These are phyloP conservation scores for Eucalyptus urophylla DNA, from an alignment of 345 rosid genomes.

Conservation along the genomic window DNA sequence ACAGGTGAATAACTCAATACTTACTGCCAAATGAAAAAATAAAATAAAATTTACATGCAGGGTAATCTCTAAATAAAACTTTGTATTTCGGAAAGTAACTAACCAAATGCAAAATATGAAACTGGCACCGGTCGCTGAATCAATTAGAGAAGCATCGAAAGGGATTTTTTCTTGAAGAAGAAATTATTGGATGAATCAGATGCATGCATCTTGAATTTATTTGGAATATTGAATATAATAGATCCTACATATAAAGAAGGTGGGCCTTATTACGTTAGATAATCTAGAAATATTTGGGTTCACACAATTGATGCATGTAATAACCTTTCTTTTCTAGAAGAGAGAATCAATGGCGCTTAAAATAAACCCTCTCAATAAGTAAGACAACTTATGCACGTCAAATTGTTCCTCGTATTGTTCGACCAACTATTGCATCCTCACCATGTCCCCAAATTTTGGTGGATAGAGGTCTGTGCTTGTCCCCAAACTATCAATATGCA, in stretches of 20 bases:
- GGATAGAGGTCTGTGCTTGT: neutral
- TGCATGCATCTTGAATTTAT: neutral
- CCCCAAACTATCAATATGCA: neutral
- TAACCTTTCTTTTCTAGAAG: neutral
- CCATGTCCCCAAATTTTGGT: neutral
- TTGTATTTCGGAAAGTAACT: neutral
- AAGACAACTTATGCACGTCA: neutral
- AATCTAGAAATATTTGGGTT: neutral
- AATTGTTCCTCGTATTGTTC: rapidly evolving
- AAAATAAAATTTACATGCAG: neutral
- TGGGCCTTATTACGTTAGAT: neutral
- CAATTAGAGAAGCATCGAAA: neutral
- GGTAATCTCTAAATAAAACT: neutral
- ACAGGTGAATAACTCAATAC: neutral
- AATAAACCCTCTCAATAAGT: neutral
- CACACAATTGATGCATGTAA: neutral
- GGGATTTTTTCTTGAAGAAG: neutral
- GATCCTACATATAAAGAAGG: neutral
- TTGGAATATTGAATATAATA: neutral
- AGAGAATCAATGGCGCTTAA: neutral
- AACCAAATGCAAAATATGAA: neutral
- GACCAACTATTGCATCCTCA: neutral
- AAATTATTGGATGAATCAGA: neutral
- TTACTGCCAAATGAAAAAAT: neutral
- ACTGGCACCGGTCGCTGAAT: neutral